These are phyloP conservation scores for Malassezia psittaci DNA, from an alignment of 1,284 basidiomycete species.

Conservation along the genomic window DNA sequence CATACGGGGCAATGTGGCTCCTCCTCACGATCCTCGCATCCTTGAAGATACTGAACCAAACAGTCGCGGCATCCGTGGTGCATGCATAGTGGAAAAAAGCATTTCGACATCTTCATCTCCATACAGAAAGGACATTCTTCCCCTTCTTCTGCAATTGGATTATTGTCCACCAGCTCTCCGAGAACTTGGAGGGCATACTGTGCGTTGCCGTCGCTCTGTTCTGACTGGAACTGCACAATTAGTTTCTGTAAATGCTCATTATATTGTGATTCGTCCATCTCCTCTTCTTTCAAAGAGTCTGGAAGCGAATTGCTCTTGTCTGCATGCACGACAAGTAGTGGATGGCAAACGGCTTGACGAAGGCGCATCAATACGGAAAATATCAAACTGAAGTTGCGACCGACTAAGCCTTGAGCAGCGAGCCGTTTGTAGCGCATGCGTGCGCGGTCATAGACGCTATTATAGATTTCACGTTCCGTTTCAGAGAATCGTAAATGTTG, in stretches of 20 bases:
- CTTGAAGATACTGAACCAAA: slow-evolving; percentile 60
- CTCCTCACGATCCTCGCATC: slow-evolving; percentile 59
- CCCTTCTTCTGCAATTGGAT: slow-evolving; percentile 18
- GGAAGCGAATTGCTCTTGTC: slow-evolving; percentile 15
- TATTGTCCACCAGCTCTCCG: slow-evolving; percentile 20
- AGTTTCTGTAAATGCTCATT: slow-evolving; percentile 24
- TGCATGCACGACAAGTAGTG: slow-evolving; percentile 44
- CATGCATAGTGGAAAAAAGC: slow-evolving; percentile 47
- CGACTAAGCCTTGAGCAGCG: slow-evolving; percentile 31
- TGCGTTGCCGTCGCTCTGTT: slow-evolving; percentile 6
- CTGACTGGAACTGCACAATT: slow-evolving; percentile 26
- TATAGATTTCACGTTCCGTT: slow-evolving; percentile 48
- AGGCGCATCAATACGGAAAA: slow-evolving; percentile 50
- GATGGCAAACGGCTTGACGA: slow-evolving; percentile 50
- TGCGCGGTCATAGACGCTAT: slow-evolving; percentile 42
- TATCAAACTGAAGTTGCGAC: slow-evolving; percentile 48
- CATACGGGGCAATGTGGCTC: slow-evolving; percentile 50
- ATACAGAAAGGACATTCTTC: slow-evolving; percentile 48
- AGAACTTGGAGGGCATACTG: slow-evolving; percentile 23
- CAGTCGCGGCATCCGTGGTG: slow-evolving; percentile 64
- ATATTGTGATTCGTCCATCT: slow-evolving; percentile 17
- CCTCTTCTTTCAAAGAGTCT: slow-evolving; percentile 6
- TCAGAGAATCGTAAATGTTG: slow-evolving; percentile 27
- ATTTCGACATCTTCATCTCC: slow-evolving; percentile 33
- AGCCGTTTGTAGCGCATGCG: slow-evolving; percentile 33